Evolutionary conservation across 2,329 filamentous ascomycete species (phyloP).

Genomic region (Ciborinia camelliae): DNA sequence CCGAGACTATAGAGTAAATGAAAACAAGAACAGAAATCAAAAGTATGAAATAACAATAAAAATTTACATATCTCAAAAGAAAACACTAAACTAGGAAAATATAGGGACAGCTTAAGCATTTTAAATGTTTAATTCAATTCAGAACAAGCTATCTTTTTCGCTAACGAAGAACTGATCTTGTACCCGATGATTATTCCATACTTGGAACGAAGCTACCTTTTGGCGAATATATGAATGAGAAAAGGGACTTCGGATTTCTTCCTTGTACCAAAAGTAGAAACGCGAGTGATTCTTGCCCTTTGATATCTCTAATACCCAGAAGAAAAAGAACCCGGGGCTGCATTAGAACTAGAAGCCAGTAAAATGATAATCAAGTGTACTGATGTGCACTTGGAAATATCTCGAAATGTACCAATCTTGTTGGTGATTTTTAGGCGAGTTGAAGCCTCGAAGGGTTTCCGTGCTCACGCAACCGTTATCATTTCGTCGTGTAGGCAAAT

Average conservation of each 20-base stretch:
- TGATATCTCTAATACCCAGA: not conserved
- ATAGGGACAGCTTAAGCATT: not conserved
- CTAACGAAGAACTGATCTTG: not conserved
- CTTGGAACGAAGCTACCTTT: not conserved
- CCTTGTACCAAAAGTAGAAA: not conserved
- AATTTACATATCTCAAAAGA: no score
- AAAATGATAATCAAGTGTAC: not conserved
- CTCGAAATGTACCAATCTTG: no score
- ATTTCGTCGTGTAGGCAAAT: not conserved
- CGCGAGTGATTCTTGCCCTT: no score
- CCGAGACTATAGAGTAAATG: no score
- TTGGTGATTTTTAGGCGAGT: not conserved
- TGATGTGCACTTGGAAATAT: not conserved
- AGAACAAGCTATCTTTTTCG: not conserved
- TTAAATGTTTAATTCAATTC: not conserved
- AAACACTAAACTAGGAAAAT: no score
- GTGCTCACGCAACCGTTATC: not conserved
- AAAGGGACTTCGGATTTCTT: not conserved
- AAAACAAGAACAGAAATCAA: no score
- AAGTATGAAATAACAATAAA: no score
- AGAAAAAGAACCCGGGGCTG: not conserved
- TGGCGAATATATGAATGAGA: not conserved
- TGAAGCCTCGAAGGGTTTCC: no score
- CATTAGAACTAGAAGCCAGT: no score
- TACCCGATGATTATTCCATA: not conserved